These are phyloP conservation scores for Colletotrichum melonis DNA, from an alignment of 2,329 filamentous ascomycete species.

Conservation along the genomic window DNA sequence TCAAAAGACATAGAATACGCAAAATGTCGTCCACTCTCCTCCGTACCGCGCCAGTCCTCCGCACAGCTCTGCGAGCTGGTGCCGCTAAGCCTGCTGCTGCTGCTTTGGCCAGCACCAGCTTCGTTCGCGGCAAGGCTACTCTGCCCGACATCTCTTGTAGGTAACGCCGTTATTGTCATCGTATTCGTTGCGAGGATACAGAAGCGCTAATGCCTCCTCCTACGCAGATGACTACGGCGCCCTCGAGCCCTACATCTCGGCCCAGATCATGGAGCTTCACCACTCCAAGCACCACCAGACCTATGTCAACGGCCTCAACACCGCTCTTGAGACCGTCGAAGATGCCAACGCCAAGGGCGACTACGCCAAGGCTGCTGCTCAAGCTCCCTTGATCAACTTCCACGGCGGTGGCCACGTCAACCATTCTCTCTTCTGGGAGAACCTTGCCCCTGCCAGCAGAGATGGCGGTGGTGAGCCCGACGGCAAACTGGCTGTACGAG, in stretches of 20 bases:
- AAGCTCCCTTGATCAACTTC: conserved; percentile 75
- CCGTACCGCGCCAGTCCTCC: conserved; percentile 74
- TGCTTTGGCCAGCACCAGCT: conserved; percentile 78
- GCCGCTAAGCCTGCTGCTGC: conserved; percentile 69
- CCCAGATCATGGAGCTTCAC: conserved; percentile 96
- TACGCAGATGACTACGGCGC: conserved; percentile 90
- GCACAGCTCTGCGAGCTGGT: conserved; percentile 77
- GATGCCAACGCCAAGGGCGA: conserved; percentile 74
- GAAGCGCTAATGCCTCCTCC: not conserved
- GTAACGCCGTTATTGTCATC: conserved; percentile 36
- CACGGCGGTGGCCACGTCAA: conserved; percentile 89
- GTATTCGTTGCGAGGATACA: not conserved
- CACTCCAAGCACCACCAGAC: conserved; percentile 95
- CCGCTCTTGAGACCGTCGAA: conserved; percentile 77
- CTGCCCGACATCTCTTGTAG: conserved; percentile 84
- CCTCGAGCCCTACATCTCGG: conserved; percentile 85
- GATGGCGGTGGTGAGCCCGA: conserved; percentile 70
- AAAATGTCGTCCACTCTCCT: conserved; percentile 83
- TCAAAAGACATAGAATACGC: conserved; percentile 31
- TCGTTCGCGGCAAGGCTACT: conserved; percentile 88
- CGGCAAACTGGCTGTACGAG: conserved; percentile 67
- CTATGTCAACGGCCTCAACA: conserved; percentile 91
- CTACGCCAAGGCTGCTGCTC: conserved; percentile 58
- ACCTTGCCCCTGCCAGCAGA: conserved; percentile 76
- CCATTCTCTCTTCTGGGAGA: conserved; percentile 89